Conservation (phyloP, 495 filamentous ascomycete species). For the Penicillium riverlandense region DNA sequence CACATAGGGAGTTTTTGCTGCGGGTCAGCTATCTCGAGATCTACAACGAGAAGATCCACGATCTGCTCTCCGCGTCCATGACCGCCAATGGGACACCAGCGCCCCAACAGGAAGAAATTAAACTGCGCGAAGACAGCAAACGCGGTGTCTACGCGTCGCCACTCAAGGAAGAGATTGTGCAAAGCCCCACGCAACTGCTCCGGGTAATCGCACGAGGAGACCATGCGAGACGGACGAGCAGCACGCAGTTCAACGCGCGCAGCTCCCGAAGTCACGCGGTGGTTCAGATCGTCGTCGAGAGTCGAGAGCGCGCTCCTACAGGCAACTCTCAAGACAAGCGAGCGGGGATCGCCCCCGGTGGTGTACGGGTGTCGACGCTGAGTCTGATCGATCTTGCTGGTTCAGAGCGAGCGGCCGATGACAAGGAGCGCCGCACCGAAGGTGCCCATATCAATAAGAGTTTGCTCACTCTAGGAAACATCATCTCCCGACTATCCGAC, state of each 20-base stretch:
- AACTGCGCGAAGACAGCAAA: constrained; percentile 91
- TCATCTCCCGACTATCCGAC: constrained; percentile 81
- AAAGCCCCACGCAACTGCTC: constrained; percentile 90
- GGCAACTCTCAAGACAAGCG: constrained; percentile 62
- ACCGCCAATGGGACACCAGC: constrained; percentile 35
- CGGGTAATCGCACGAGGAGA: constrained; percentile 94
- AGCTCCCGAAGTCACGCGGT: constrained; percentile 97
- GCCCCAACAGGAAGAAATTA: constrained; percentile 77
- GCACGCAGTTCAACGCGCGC: constrained; percentile 92
- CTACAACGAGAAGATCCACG: constrained; percentile 97
- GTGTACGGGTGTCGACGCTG: constrained; percentile 89
- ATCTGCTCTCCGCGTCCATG: constrained; percentile 71
- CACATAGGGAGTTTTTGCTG: constrained; percentile 86
- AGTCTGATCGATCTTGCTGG: constrained; percentile 95
- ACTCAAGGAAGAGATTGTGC: constrained; percentile 96
- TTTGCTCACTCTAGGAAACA: constrained; percentile 87
- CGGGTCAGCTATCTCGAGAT: constrained; percentile 98
- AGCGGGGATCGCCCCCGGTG: constrained; percentile 72
- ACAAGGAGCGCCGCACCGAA: constrained; percentile 88
- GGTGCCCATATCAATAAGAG: constrained; percentile 99
- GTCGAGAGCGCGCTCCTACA: constrained; percentile 68
- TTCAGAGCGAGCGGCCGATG: constrained; percentile 91
- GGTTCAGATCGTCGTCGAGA: constrained; percentile 97
- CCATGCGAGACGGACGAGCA: constrained; percentile 77
- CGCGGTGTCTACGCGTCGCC: constrained; percentile 94